Evolutionary conservation across 441 rosid species (phyloP), one percentile per base, ranked within the genome.

Genomic region (Populus trichocarpa): DNA sequence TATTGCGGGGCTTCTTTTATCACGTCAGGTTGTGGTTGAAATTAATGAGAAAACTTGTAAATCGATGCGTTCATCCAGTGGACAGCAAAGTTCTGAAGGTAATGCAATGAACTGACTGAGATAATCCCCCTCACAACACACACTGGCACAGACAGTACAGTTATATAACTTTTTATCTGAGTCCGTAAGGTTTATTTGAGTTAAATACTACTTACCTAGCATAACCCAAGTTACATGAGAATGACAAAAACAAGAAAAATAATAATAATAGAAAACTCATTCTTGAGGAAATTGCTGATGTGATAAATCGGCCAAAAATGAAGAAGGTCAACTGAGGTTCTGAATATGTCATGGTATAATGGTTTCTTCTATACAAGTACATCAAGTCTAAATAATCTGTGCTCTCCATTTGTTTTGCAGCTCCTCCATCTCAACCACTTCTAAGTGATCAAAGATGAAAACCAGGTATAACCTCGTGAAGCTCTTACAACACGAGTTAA

Each of bases 1-100:
- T 26, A 81, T 90, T 50, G 98, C 99, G 11, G 92, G 95, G 16
- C 86, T 92, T 84, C 93, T 95, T 72, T 82, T 93, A 74, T 87
- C 96, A 5, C 86, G 87, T 67, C 85, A 87, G 70, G 95, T 95
- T 69, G 35, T 77, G 0, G 77, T 80, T 3, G 92, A 91, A 86
- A 83, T 90, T 59, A 22, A 77, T 5, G 90, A 86, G 77, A 88
- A 77, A 78, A 70, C 69, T 59, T 69, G 67, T 18, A 81, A 69
- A 72, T 78, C 53, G 18, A 46, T 67, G 67, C 75, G 83, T 69
- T 63, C 84, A 69, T 80, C 88, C 35, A 75, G 72, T 2, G 79
- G 81, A 75, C 80, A 71, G 81, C 90, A 80, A 73, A 75, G 76
- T 83, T 78, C 66, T 78, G 90, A 88, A 90, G 99, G 99, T 95